Conservation (phyloP, 352 stramenopile species). For the Phytophthora macrochlamydospora region DNA sequence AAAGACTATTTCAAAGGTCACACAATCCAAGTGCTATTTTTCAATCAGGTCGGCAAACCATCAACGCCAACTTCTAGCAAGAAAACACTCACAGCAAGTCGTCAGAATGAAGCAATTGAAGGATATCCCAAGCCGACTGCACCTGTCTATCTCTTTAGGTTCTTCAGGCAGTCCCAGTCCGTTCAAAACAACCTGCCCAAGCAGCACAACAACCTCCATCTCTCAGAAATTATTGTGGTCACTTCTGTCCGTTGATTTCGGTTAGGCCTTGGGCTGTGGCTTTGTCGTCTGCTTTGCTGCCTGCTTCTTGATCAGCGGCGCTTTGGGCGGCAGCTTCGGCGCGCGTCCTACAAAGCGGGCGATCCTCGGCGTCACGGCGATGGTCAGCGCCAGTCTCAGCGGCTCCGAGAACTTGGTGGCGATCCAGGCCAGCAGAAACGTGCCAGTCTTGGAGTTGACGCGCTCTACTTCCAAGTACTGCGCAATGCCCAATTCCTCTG, state of each 20-base stretch:
- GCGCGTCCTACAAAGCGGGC: conserved; percentile 73
- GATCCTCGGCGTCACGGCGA: conserved; percentile 80
- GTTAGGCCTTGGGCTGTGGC: conserved; percentile 28
- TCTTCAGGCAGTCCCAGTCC: not conserved
- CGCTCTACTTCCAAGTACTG: conserved; percentile 82
- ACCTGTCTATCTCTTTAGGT: conserved; percentile 6
- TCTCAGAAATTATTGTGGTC: not conserved
- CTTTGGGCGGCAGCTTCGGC: conserved; percentile 57
- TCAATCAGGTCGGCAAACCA: not conserved
- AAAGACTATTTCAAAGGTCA: conserved; percentile 20
- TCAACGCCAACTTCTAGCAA: no score
- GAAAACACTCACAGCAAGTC: not conserved
- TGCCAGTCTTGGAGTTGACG: conserved; percentile 82
- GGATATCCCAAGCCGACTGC: not conserved
- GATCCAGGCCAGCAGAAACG: conserved; percentile 85
- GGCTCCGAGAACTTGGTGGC: conserved; percentile 90
- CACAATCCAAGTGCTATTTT: conserved; percentile 20
- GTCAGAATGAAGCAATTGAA: not conserved
- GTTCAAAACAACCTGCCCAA: no score
- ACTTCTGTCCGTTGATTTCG: not conserved
- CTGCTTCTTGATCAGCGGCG: conserved; percentile 16
- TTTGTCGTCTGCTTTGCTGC: conserved; percentile 9
- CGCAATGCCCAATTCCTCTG: conserved; percentile 73
- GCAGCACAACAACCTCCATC: no score
- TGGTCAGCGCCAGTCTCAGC: conserved; percentile 73